phyloP scores from a whole-genome alignment of 2,329 filamentous ascomycete species.

The Colletotrichum tamarilloi region DNA sequence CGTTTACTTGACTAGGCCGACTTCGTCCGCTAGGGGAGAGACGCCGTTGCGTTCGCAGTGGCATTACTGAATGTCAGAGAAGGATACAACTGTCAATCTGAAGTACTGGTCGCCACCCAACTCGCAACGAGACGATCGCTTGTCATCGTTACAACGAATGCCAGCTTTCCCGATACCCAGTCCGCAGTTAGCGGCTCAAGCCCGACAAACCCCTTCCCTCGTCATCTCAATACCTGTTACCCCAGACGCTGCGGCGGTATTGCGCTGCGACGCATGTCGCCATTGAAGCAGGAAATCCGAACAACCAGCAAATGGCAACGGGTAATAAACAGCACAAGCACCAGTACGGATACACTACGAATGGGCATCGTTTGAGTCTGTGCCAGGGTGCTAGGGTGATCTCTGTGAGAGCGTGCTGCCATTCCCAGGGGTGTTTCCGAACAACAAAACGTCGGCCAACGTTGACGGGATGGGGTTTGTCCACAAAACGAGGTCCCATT shows the following conservation, averaged over 20 bases:
- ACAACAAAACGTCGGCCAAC: constrained; percentile 29
- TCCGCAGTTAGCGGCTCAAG: constrained; percentile 15
- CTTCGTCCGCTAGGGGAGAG: constrained; percentile 7
- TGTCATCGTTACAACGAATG: constrained; percentile 13
- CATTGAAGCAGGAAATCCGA: constrained; percentile 18
- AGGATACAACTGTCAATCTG: background rate
- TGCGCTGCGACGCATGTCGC: constrained; percentile 28
- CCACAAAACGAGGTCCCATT: constrained; percentile 34
- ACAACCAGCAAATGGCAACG: background rate
- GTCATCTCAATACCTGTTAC: constrained; percentile 21
- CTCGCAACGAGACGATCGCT: background rate
- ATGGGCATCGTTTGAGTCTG: constrained; percentile 11
- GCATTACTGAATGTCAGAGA: constrained; percentile 7
- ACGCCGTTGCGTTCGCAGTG: constrained; percentile 26
- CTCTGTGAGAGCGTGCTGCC: constrained; percentile 21
- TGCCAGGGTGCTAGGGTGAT: constrained; percentile 25
- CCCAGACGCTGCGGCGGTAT: constrained; percentile 26
- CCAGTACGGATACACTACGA: background rate
- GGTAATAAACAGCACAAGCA: constrained; percentile 3
- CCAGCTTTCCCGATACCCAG: constrained; percentile 4
- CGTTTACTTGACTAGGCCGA: constrained; percentile 18
- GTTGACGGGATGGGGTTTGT: constrained; percentile 32
- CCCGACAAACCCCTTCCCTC: constrained; percentile 19
- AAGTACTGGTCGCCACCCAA: constrained; percentile 8
- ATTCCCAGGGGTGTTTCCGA: constrained; percentile 32